These are phyloP conservation scores for Akebia trifoliata DNA, from an alignment of 164 flowering plant genomes.

Conservation along the genomic window DNA sequence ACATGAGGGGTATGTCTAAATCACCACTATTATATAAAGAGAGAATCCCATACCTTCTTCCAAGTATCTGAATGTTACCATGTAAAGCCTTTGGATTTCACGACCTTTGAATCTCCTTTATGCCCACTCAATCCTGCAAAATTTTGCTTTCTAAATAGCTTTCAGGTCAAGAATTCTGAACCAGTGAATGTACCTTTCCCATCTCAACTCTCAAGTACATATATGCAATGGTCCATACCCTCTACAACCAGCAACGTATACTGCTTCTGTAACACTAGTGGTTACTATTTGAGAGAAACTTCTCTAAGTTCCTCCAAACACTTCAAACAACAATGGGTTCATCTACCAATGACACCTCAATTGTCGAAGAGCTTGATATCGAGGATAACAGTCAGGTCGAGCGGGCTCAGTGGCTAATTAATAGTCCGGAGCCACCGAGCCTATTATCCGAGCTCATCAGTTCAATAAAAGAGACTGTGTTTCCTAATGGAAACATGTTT, in stretches of 20 bases:
- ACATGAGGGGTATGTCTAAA: too few relatives aligned
- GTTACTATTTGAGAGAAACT: background rate
- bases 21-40: too few relatives aligned
- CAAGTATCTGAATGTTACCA: too few relatives aligned
- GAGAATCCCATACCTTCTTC: too few relatives aligned
- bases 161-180: background rate
- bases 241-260: background rate
- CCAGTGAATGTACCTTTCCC: background rate
- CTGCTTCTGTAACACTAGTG: background rate
- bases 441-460: conserved; percentile 30
- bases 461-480: conserved; percentile 28
- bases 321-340: conserved; percentile 28
- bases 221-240: background rate
- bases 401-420: conserved; percentile 35
- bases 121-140: too few relatives aligned
- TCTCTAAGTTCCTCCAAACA: conserved; percentile 27
- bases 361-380: conserved; percentile 12
- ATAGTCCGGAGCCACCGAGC: conserved; percentile 54
- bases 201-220: too few relatives aligned
- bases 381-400: conserved; percentile 10
- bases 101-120: too few relatives aligned
- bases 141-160: background rate
- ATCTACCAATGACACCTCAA: background rate
- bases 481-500: conserved; percentile 23
- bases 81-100: too few relatives aligned